These are phyloP conservation scores for Pseudogymnoascus destructans DNA, from an alignment of 2,329 filamentous ascomycete species.

Conservation along the genomic window DNA sequence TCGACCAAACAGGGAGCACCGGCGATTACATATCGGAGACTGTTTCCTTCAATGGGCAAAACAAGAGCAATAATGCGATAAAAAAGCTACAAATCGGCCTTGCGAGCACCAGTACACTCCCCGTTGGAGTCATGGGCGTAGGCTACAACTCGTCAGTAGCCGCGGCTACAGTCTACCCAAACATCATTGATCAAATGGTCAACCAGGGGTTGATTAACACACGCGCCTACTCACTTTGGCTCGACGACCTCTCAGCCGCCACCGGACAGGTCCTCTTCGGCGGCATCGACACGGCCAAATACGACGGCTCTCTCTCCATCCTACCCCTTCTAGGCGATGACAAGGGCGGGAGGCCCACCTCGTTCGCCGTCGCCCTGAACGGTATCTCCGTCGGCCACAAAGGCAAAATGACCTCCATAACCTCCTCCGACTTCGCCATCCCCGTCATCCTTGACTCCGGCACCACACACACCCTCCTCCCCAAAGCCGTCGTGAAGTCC, in stretches of 20 bases:
- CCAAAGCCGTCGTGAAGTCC: constrained; percentile 41
- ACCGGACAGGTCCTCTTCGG: constrained; percentile 66
- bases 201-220: constrained; percentile 46
- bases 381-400: constrained; percentile 30
- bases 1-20: constrained; percentile 26
- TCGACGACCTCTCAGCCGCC: constrained; percentile 42
- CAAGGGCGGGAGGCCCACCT: constrained; percentile 32
- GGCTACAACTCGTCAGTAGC: constrained; percentile 27
- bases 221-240: constrained; percentile 57
- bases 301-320: constrained; percentile 46
- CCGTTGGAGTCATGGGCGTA: constrained; percentile 29
- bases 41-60: constrained; percentile 24
- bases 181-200: constrained; percentile 53
- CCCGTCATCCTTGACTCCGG: constrained; percentile 61
- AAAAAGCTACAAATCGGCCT: constrained; percentile 29
- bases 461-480: constrained; percentile 59
- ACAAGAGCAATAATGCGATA: constrained; percentile 19
- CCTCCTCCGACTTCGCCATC: constrained; percentile 22
- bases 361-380: constrained; percentile 31
- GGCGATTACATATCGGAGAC: constrained; percentile 29
- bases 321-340: constrained; percentile 37
- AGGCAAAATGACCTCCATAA: constrained; percentile 33
- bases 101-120: constrained; percentile 20
- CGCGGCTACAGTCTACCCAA: constrained; percentile 31
- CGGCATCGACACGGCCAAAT: constrained; percentile 68